Percentiles rank a stretch among this genome's conserved stretches.
Evolutionary conservation across 202 grass and related monocot species (phyloP).

Genomic region (Eragrostis tef): DNA sequence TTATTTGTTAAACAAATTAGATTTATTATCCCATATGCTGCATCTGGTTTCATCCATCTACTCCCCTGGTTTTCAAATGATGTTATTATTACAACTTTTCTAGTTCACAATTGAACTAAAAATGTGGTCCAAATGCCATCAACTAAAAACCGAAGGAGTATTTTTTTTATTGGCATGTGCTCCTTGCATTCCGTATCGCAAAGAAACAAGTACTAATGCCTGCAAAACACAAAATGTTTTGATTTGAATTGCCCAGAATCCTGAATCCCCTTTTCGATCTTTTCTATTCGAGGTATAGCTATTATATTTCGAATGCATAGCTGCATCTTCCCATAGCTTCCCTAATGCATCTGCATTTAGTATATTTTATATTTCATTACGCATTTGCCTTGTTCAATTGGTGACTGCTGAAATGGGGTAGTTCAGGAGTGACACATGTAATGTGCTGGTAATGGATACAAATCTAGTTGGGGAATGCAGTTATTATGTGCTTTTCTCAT

Average conservation of each 20-base stretch:
- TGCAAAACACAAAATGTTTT: background rate
- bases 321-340: background rate
- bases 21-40: background rate
- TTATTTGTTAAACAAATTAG: background rate
- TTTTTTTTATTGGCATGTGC: background rate
- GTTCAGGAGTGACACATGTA: background rate
- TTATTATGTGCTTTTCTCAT: background rate
- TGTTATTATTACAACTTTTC: too few species aligned
- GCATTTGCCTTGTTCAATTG: background rate
- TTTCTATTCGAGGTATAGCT: background rate
- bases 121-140: too few species aligned
- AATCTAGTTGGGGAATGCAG: background rate
- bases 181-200: background rate
- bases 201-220: background rate
- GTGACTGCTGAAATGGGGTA: background rate
- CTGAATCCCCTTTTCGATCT: background rate
- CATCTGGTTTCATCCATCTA: background rate
- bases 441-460: background rate
- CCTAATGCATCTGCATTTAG: background rate
- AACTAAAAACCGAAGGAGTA: too few species aligned
- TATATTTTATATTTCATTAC: background rate
- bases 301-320: background rate
- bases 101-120: too few species aligned
- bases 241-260: background rate
- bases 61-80: too few species aligned